Evolutionary conservation across 2,329 filamentous ascomycete species (phyloP).

Genomic region (Drechslerella coelobrocha): DNA sequence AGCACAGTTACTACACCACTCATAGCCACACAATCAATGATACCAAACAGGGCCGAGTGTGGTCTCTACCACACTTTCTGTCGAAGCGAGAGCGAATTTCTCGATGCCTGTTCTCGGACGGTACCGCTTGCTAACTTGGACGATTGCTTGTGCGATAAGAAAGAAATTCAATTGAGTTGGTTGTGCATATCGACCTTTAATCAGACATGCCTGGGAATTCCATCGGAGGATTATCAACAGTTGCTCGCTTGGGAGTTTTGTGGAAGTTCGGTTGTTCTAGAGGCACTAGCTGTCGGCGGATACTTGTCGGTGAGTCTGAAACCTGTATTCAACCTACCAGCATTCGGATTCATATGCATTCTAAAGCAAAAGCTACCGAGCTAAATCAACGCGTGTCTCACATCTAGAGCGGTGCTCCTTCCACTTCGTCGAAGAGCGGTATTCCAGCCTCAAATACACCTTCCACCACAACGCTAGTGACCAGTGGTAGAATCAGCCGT

Average conservation of each 20-base stretch:
- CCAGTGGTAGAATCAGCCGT: too few species aligned
- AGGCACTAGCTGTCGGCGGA: constrained; percentile 3
- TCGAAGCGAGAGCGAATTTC: not conserved
- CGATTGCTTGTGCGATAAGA: not conserved
- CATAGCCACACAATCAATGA: not conserved
- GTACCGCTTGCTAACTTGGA: not conserved
- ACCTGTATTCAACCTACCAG: too few species aligned
- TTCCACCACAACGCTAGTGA: too few species aligned
- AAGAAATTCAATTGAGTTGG: constrained; percentile 4
- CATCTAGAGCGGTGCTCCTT: too few species aligned
- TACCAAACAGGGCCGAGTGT: constrained; percentile 2
- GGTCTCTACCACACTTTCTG: not conserved
- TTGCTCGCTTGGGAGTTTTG: not conserved
- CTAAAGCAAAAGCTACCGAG: too few species aligned
- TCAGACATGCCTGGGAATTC: constrained; percentile 7
- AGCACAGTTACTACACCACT: not conserved
- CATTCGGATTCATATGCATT: too few species aligned
- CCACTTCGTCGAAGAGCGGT: too few species aligned
- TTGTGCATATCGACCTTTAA: constrained; percentile 2
- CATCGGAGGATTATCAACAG: not conserved
- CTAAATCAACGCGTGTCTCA: too few species aligned
- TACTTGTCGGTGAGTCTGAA: too few species aligned
- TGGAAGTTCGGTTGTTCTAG: not conserved
- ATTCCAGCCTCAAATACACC: too few species aligned
- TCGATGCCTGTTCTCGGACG: not conserved